A percentile compares a stretch with the other conserved stretches of the same genome.
Evolutionary conservation across 768 basidiomycete species (phyloP).

Genomic region (Lentinula lateritia): DNA sequence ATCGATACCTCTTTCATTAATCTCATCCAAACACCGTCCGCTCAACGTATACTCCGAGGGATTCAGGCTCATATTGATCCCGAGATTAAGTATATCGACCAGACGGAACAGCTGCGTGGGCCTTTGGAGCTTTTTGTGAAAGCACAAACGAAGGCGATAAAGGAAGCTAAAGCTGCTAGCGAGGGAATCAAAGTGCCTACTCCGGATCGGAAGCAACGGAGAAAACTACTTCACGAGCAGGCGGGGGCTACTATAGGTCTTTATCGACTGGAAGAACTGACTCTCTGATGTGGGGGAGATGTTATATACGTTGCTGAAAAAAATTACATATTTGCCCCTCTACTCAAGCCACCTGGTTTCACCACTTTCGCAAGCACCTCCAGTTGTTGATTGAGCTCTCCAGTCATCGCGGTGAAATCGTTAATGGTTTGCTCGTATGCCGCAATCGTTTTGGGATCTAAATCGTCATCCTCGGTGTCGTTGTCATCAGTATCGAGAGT

Average conservation of each 20-base stretch:
- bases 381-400: neutral
- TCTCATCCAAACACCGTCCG: constrained; percentile 58
- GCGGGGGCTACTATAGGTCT: constrained; percentile 50
- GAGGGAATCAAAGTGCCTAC: constrained; percentile 17
- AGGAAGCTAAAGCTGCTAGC: constrained; percentile 23
- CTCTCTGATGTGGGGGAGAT: constrained; percentile 31
- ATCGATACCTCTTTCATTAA: constrained; percentile 70
- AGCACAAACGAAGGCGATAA: constrained; percentile 43
- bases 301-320: neutral
- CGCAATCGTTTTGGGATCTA: neutral
- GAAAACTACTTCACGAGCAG: constrained; percentile 48
- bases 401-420: neutral
- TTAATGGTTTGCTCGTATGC: neutral
- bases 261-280: constrained; percentile 71
- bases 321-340: neutral
- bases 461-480: neutral
- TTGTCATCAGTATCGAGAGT: neutral
- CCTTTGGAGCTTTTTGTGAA: constrained; percentile 58
- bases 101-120: constrained; percentile 52
- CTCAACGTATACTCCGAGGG: constrained; percentile 45
- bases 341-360: neutral
- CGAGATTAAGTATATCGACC: constrained; percentile 45
- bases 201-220: constrained; percentile 47
- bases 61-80: constrained; percentile 49
- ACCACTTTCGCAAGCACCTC: neutral